Evolutionary conservation across 1,139 yeast species (phyloP).

Genomic region (Diutina siamensis): DNA sequence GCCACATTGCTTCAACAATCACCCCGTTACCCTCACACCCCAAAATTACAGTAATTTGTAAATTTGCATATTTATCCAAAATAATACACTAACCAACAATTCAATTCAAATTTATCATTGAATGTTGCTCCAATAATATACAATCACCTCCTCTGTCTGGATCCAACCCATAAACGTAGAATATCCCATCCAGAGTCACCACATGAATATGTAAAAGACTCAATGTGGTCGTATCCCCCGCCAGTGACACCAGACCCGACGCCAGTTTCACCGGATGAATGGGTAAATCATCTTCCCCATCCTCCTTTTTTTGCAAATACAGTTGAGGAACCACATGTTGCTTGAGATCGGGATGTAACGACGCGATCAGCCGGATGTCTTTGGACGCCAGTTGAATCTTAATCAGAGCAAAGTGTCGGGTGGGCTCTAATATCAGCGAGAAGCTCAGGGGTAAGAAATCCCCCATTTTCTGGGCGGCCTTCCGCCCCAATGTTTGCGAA

Average conservation of each 20-base stretch:
- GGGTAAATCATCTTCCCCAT: conserved; percentile 9
- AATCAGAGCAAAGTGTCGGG: conserved; percentile 86
- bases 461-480: conserved; percentile 84
- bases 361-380: conserved; percentile 54
- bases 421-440: conserved; percentile 81
- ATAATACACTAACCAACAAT: too few species aligned
- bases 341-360: conserved; percentile 30
- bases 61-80: too few species aligned
- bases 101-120: conserved; percentile 24
- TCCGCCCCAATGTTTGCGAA: conserved; percentile 49
- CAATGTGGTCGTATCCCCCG: conserved; percentile 28
- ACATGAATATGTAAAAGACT: conserved; percentile 59
- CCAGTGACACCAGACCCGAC: conserved; percentile 5
- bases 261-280: conserved; percentile 6
- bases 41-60: too few species aligned
- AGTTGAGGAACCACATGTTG: conserved; percentile 28
- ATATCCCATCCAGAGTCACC: conserved; percentile 78
- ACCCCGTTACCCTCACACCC: too few species aligned
- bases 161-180: conserved; percentile 77
- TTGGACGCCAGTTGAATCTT: conserved; percentile 61
- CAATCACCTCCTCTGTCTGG: conserved; percentile 93
- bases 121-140: conserved; percentile 60
- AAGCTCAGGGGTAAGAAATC: conserved; percentile 76
- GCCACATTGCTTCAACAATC: too few species aligned
- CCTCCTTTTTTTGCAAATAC: conserved; percentile 15